Conservation (phyloP, 257 asterid species). For the Fraxinus cuspidata region DNA sequence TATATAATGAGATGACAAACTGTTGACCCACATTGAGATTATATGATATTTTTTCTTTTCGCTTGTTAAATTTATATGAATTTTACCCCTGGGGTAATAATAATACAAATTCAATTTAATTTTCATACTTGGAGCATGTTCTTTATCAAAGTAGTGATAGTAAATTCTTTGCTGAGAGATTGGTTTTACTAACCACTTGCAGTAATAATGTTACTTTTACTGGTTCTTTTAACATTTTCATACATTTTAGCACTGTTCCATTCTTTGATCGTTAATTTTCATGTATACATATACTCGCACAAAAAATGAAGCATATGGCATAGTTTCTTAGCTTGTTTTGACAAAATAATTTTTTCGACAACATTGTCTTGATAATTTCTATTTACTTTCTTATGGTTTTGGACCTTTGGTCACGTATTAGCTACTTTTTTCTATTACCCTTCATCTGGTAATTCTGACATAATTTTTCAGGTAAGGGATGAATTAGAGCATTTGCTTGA, state of each 20-base stretch:
- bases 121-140: too few relatives aligned
- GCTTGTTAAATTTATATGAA: not conserved
- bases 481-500: constrained; percentile 95
- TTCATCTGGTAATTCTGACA: constrained; percentile 16
- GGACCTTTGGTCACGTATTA: not conserved
- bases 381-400: not conserved
- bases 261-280: not conserved
- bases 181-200: not conserved
- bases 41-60: too few relatives aligned
- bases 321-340: not conserved
- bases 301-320: not conserved
- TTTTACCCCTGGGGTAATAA: not conserved
- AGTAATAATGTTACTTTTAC: not conserved
- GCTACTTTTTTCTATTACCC: constrained; percentile 6
- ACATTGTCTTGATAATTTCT: not conserved
- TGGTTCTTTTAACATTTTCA: not conserved
- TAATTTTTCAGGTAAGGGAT: constrained; percentile 74
- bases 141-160: not conserved
- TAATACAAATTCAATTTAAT: not conserved
- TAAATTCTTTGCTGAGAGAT: not conserved
- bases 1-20: not conserved
- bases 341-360: not conserved
- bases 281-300: not conserved
- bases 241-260: not conserved
- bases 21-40: not conserved